Evolutionary conservation across 805 yeast species (phyloP).

Genomic region (Scheffersomyces lignosus): DNA sequence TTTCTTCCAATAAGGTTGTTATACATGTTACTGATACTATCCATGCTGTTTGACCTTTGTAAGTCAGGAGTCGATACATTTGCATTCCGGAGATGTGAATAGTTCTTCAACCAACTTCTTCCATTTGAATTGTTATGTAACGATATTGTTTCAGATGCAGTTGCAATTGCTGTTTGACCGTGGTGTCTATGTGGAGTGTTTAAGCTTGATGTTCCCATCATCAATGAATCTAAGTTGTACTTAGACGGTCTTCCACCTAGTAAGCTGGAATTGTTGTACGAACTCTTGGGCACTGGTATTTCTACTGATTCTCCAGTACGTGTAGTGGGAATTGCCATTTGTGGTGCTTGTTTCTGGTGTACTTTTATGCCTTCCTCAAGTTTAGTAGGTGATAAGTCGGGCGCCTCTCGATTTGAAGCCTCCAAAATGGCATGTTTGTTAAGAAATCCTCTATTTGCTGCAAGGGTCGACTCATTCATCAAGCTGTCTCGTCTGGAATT

Average conservation of each 20-base stretch:
- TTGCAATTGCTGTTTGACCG: slow-evolving; percentile 7
- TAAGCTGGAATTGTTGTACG: slow-evolving; percentile 15
- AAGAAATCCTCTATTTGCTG: slow-evolving; percentile 11
- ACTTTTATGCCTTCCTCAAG: slow-evolving; percentile 8
- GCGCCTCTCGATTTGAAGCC: not conserved
- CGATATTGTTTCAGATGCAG: slow-evolving; percentile 2
- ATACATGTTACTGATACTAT: slow-evolving; percentile 26
- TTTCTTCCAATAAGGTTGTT: slow-evolving; percentile 19
- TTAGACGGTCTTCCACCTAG: slow-evolving; percentile 17
- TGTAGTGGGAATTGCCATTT: slow-evolving; percentile 81
- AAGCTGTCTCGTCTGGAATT: slow-evolving; percentile 24
- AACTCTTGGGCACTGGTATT: slow-evolving; percentile 47
- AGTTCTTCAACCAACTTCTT: slow-evolving; percentile 28
- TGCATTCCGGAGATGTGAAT: slow-evolving; percentile 21
- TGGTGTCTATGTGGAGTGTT: slow-evolving; percentile 3
- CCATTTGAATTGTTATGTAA: not conserved
- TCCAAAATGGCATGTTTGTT: slow-evolving; percentile 4
- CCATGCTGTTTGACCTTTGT: slow-evolving; percentile 21
- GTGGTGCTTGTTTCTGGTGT: slow-evolving; percentile 32
- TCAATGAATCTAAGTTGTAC: slow-evolving; percentile 20
- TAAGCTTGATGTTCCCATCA: not conserved
- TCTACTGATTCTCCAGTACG: slow-evolving; percentile 78
- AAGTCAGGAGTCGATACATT: slow-evolving; percentile 17
- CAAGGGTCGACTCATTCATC: slow-evolving; percentile 12
- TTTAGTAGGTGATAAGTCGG: not conserved